These are phyloP conservation scores for Paramecium biaurelia DNA, from an alignment of 73 alveolate genomes.

Conservation along the genomic window DNA sequence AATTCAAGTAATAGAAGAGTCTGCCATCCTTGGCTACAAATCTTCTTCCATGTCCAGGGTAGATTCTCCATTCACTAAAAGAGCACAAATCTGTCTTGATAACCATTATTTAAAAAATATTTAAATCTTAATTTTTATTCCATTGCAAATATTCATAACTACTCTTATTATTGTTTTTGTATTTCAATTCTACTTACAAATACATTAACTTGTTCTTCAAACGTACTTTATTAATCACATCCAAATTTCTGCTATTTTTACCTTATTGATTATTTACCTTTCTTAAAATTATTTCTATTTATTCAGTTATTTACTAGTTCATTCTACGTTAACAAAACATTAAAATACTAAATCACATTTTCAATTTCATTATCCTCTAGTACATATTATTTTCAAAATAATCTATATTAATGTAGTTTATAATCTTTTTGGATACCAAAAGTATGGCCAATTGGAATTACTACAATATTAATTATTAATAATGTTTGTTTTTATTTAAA, in stretches of 20 bases:
- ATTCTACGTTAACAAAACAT: background rate
- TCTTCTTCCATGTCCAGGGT: slow-evolving; percentile 95
- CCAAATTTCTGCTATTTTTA: background rate
- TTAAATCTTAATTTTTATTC: slow-evolving; percentile 27
- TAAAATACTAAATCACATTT: background rate
- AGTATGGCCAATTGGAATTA: no score
- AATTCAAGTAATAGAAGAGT: slow-evolving; percentile 80
- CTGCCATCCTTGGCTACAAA: slow-evolving; percentile 92
- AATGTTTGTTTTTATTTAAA: no score
- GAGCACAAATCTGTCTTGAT: slow-evolving; percentile 91
- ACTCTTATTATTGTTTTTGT: background rate
- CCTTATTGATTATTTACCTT: no score
- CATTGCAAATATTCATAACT: background rate
- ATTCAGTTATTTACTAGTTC: background rate
- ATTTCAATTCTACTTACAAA: background rate
- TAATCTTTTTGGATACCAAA: no score
- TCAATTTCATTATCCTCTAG: slow-evolving; percentile 6
- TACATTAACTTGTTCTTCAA: background rate
- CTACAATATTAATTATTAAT: no score
- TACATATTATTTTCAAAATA: no score
- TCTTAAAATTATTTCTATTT: background rate
- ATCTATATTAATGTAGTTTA: no score
- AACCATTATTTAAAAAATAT: slow-evolving; percentile 76
- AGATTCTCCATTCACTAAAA: slow-evolving; percentile 87
- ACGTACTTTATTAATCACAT: background rate